Base-by-base conservation (phyloP, 129 eudicot species). In the Calendula officinalis region DNA sequence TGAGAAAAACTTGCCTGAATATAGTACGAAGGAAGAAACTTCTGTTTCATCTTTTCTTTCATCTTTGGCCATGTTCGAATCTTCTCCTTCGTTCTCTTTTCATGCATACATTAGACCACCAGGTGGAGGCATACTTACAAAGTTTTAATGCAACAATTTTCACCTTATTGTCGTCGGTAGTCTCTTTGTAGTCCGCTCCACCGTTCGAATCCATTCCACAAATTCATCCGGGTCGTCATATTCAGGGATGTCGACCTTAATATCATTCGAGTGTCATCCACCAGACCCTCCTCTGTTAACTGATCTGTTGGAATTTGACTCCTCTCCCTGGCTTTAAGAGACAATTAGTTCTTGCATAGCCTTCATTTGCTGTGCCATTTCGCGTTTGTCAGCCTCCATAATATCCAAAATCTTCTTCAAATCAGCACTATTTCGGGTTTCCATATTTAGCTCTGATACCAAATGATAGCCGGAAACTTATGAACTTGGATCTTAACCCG, bases 371-470 rank as follows among this genome's bases (percentile, higher is more conserved):
- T 33, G 36, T 8, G 7, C 10, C 61, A 55, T 32, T 3, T 55
- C 12, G 32, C 39, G n/a, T n/a, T 34, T 55, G 11, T 55, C 61
- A 32, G 39, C 39, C 6, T 55, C 61, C 41, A 55, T 55, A 9
- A 16, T 34, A 15, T 55, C 61, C 41, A 55, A 32, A 30, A 55
- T 55, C 15, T 32, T 55, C 41, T 34, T 55, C 61, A 55, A 4
- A 8, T 55, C 41, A n/a, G 61, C 34, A 12, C n/a, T 55, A 32
- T 7, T 55, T 10, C 61, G 7, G 61, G 61, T 33, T 8, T 32
- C 41, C 61, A 55, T 55, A 12, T n/a, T n/a, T n/a, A n/a, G 17
- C 15, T 55, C 61, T 55, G 61, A 55, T 55, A 55, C 61, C 61
- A 55, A 55, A 55, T 55, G 61, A 32, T 33, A 16, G 61, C 41